Evolutionary conservation across 768 basidiomycete genomes (phyloP).

Genomic region (Suillus spraguei): DNA sequence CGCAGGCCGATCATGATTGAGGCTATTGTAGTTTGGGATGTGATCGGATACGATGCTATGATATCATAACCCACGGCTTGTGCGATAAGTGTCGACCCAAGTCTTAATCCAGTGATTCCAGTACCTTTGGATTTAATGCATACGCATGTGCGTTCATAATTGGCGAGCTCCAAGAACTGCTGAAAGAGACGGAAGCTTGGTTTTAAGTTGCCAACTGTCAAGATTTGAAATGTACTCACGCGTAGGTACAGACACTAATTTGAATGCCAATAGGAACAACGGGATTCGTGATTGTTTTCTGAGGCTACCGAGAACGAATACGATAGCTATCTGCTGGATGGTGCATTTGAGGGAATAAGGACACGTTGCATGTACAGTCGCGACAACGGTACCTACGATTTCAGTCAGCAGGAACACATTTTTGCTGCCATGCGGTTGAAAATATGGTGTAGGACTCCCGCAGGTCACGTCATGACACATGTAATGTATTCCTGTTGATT

Average conservation of each 20-base stretch:
- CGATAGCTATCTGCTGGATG: neutral
- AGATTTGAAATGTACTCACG: neutral
- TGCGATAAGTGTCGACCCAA: neutral
- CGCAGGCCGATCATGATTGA: neutral
- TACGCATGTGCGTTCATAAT: neutral
- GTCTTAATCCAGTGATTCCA: neutral
- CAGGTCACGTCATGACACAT: neutral
- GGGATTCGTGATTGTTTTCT: neutral
- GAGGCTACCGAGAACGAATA: slow-evolving; percentile 1
- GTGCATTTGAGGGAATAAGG: neutral
- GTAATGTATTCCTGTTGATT: neutral
- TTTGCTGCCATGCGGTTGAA: neutral
- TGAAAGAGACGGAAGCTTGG: neutral
- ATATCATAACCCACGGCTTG: neutral
- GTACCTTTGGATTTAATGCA: neutral
- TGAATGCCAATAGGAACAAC: neutral
- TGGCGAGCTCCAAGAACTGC: neutral
- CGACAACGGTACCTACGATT: neutral
- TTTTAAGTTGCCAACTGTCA: neutral
- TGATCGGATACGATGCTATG: neutral
- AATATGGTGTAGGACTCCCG: neutral
- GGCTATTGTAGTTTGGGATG: neutral
- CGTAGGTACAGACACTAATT: neutral
- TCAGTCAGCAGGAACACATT: neutral
- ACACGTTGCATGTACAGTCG: neutral